Evolutionary conservation across 306 rosid genomes (phyloP).

Genomic region (Trifolium pratense): DNA sequence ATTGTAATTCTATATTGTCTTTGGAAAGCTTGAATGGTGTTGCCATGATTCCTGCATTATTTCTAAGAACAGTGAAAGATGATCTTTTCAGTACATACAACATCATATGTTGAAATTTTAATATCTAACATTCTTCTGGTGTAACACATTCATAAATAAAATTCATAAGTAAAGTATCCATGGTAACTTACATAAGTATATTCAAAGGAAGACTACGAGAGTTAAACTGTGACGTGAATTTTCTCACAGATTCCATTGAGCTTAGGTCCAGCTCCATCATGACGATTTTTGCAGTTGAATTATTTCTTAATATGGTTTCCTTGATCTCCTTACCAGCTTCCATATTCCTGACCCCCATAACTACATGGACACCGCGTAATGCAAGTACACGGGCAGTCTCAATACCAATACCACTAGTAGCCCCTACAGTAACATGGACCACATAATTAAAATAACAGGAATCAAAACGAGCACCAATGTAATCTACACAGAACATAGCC

Average conservation of each 20-base stretch:
- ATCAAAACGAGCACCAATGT: too few species aligned
- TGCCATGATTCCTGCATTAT: constrained; percentile 88
- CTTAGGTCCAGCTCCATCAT: constrained; percentile 80
- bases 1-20: constrained; percentile 82
- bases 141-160: neutral
- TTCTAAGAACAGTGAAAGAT: constrained; percentile 49
- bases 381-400: constrained; percentile 88
- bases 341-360: constrained; percentile 75
- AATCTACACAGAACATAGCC: too few species aligned
- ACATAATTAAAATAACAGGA: too few species aligned
- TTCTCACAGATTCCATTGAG: constrained; percentile 65
- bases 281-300: constrained; percentile 76
- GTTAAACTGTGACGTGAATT: constrained; percentile 65
- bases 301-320: constrained; percentile 62
- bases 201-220: constrained; percentile 66
- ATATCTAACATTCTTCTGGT: too few species aligned
- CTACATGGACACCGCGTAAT: constrained; percentile 78
- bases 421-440: constrained; percentile 51
- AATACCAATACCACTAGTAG: constrained; percentile 78
- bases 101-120: constrained; percentile 45
- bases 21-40: constrained; percentile 67
- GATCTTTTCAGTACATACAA: too few species aligned
- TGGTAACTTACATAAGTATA: constrained; percentile 71
- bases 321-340: constrained; percentile 56
- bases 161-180: too few species aligned